phyloP scores from a whole-genome alignment of 169 alveolate genomes.

The Plasmodium yoelii region DNA sequence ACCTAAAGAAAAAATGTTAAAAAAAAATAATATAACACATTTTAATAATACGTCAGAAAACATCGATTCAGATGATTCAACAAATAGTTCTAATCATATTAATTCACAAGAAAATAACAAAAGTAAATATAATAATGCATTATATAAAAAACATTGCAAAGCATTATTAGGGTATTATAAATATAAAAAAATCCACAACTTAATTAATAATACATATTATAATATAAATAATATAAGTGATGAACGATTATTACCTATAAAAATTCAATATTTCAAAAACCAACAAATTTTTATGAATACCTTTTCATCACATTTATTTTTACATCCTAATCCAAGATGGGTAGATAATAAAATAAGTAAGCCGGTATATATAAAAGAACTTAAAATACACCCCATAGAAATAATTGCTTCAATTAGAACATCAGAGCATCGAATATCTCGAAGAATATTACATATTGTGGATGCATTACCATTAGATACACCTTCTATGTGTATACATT shows the following conservation, averaged over 20 bases:
- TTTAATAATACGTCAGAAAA: slow-evolving; percentile 26
- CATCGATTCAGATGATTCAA: slow-evolving; percentile 30
- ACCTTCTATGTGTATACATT: slow-evolving; percentile 91
- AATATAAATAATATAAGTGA: slow-evolving; percentile 47
- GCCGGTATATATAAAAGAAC: slow-evolving; percentile 87
- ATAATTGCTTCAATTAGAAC: slow-evolving; percentile 91
- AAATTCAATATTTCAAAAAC: slow-evolving; percentile 75
- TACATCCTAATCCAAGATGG: slow-evolving; percentile 87
- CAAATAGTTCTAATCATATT: slow-evolving; percentile 39
- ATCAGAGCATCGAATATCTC: slow-evolving; percentile 88
- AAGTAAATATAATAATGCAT: background rate
- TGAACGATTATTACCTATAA: slow-evolving; percentile 64
- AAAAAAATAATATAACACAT: slow-evolving; percentile 22
- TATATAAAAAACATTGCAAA: slow-evolving; percentile 48
- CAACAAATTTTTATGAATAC: slow-evolving; percentile 77
- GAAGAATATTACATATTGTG: slow-evolving; percentile 89
- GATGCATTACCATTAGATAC: slow-evolving; percentile 94
- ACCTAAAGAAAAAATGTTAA: slow-evolving; percentile 15
- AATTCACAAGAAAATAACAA: slow-evolving; percentile 10
- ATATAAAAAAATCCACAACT: slow-evolving; percentile 51
- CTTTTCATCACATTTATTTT: slow-evolving; percentile 79
- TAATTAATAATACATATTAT: slow-evolving; percentile 60
- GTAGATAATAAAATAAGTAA: slow-evolving; percentile 78
- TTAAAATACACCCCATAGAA: slow-evolving; percentile 87
- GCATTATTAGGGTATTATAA: slow-evolving; percentile 59